Evolutionary conservation across 805 yeast genomes (phyloP), one percentile per base, ranked within the genome.

Genomic region (Ogataea allantospora): DNA sequence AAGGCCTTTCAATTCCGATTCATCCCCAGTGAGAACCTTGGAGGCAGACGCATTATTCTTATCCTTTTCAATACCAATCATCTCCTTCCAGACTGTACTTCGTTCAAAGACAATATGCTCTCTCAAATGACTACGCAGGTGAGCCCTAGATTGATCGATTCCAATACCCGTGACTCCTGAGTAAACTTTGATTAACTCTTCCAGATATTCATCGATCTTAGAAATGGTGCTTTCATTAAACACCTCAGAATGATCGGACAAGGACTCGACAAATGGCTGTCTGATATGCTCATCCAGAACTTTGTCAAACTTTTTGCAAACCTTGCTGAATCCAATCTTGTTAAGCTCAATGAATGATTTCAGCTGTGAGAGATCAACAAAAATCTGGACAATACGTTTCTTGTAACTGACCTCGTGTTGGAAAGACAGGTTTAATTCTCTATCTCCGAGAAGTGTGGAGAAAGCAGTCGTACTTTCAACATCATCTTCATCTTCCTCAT

Each of bases 21-120:
- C 69, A 32, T 60, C 63, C n/a, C 63, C 61, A 12, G 58, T 51
- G 30, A 54, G 40, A 5, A 66, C 66, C 13, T 64, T 66, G 26
- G 67, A 63, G 4, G 64, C 62, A 36, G 58, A 60, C 11, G 45
- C 46, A 19, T 44, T 43, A 30, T 44, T 47, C 32, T 40, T 38
- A 21, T 30, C 42, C 16, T 66, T 53, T 32, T 67, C 71, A 47
- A 72, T 56, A 1, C 77, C 77, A 39, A 73, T 68, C 77, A 73
- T 71, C 46, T 73, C 77, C 50, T 73, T 67, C 78, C 78, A 74
- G 10, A 74, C 73, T 0, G 78, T 73, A 44, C 73, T 70, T 53
- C 79, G 60, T 51, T 74, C 78, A 73, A 76, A 74, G 3, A 74
- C 77, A 32, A 73, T 73, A 45, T 72, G 77, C 45, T 74, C 79